Evolutionary conservation across 768 basidiomycete species (phyloP), one percentile per base, ranked within the genome.

Genomic region (Auricularia cornea): DNA sequence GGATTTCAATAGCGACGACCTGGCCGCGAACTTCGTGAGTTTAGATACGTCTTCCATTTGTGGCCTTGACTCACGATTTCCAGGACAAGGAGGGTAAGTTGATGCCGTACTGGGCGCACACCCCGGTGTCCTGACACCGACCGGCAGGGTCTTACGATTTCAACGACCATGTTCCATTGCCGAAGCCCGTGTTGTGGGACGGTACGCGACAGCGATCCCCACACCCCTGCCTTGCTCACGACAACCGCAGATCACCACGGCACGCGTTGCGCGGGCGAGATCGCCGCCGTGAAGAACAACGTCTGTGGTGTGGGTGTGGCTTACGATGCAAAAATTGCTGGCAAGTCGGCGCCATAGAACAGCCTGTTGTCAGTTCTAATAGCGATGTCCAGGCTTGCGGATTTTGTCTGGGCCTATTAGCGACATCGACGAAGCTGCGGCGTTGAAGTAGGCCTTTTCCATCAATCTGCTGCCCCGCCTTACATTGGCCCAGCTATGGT

Each of bases 231-330:
- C 10, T 6, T 48, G 11, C 44, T 48, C 44, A 48, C 44, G 44
- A 18, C 44, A 6, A 18, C 23, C 20, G 11, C 20, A 48, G 44
- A 99, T 68, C 92, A 92, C 68, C 97, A 99, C 71, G 97, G 97
- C 12, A 99, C 97, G 0, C 89, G 97, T 2, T 99, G 97, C 73
- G 96, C 96, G 1, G 97, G 97, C 31, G 96, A 99, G 75, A 85
- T 99, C 59, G 94, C 92, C 26, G 97, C 97, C 1, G 86, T 81
- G 16, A 92, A 90, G 72, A 99, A 99, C 76, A 85, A 88, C 61
- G 90, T 89, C 2, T 99, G 97, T 70, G 97, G 97, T 33, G 80
- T 98, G 18, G 97, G 97, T 23, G 89, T 99, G 62, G 93, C 97
- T 6, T 94, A 97, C 72, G 79, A 88, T 2, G 89, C 94, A 54